Percentiles rank a stretch among this genome's conserved stretches.
phyloP scores from a whole-genome alignment of 768 basidiomycete genomes.

The Butyriboletus loyo region DNA sequence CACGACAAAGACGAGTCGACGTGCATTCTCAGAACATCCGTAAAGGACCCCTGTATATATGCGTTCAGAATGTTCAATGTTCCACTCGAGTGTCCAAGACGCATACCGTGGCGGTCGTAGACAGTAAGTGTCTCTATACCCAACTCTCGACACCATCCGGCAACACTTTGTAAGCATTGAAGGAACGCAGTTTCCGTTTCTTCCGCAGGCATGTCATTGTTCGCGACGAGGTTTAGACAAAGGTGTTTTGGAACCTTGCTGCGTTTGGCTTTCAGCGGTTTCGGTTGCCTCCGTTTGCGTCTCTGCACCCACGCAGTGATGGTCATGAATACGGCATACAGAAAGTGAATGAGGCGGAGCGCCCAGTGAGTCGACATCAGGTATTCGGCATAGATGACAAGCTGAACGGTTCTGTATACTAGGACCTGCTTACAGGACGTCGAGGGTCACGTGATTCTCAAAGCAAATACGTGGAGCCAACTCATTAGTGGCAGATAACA shows the following conservation, averaged over 20 bases:
- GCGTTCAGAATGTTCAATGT: constrained; percentile 3
- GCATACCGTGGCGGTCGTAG: constrained; percentile 70
- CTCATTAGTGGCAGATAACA: not conserved
- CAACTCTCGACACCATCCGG: constrained; percentile 58
- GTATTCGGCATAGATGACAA: constrained; percentile 13
- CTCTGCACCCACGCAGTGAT: constrained; percentile 41
- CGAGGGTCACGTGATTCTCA: constrained; percentile 19
- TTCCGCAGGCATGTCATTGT: constrained; percentile 35
- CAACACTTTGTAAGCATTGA: constrained; percentile 50
- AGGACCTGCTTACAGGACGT: not conserved
- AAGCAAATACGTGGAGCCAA: constrained; percentile 18
- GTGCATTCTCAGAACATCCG: constrained; percentile 40
- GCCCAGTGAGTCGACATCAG: constrained; percentile 42
- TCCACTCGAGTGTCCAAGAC: not conserved
- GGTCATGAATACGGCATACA: constrained; percentile 47
- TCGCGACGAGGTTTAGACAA: constrained; percentile 58
- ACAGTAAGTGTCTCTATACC: constrained; percentile 66
- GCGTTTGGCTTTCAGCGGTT: constrained; percentile 49
- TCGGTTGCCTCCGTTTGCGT: constrained; percentile 38
- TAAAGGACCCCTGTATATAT: constrained; percentile 39
- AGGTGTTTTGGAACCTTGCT: constrained; percentile 63
- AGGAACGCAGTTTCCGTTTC: constrained; percentile 43
- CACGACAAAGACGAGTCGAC: constrained; percentile 33
- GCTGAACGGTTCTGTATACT: not conserved
- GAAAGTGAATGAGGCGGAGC: constrained; percentile 55